These are phyloP conservation scores for Fonsecaea erecta DNA, from an alignment of 2,329 filamentous ascomycete genomes.

Conservation along the genomic window DNA sequence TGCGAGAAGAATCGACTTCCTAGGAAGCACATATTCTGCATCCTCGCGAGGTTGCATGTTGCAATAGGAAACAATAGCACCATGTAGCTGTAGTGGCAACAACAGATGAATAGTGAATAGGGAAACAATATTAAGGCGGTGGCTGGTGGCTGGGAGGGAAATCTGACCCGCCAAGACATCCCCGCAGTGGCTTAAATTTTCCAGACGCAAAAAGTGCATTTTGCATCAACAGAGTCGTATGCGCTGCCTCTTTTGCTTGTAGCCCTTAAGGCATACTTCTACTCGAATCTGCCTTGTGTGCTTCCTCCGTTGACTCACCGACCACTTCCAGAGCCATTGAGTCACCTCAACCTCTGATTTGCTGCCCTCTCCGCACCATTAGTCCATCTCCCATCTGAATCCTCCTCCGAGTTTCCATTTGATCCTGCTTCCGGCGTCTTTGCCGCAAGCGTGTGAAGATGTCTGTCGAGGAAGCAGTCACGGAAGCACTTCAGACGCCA, in stretches of 20 bases:
- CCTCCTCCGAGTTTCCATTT: neutral
- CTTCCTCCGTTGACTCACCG: neutral
- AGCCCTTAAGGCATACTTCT: neutral
- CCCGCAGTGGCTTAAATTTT: neutral
- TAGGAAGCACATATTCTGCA: too few relatives aligned
- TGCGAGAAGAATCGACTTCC: too few relatives aligned
- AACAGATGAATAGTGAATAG: neutral
- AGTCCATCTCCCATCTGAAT: neutral
- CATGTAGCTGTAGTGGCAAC: neutral
- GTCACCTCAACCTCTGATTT: neutral
- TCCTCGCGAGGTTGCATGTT: too few relatives aligned
- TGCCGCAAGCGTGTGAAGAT: conserved; percentile 20
- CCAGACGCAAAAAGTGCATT: neutral
- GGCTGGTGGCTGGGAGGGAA: neutral
- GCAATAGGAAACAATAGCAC: too few relatives aligned
- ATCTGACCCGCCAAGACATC: neutral
- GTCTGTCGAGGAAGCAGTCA: conserved; percentile 35
- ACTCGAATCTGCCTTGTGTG: neutral
- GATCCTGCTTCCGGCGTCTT: neutral
- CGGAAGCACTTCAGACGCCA: conserved; percentile 32
- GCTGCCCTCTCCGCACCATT: neutral
- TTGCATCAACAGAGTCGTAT: neutral
- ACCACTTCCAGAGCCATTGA: neutral
- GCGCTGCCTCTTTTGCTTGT: neutral
- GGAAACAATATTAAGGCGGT: neutral